Percentiles rank a stretch among this genome's conserved stretches.
phyloP scores from a whole-genome alignment of 2,329 filamentous ascomycete species.

The Penicillium sp. region DNA sequence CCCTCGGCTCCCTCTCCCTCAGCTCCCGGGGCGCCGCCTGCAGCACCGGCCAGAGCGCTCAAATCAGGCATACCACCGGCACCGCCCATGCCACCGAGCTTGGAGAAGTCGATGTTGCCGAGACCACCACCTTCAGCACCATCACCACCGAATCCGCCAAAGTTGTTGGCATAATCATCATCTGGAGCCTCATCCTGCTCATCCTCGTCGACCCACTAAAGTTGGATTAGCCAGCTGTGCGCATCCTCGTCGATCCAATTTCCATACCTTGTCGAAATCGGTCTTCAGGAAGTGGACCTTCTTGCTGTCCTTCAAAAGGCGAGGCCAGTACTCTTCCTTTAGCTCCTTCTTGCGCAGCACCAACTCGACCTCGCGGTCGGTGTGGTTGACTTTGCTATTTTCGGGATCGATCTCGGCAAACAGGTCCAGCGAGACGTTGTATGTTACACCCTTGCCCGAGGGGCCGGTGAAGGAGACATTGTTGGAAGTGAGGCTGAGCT shows the following conservation, averaged over 20 bases:
- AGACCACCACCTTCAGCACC: conserved; percentile 56
- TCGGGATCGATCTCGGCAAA: conserved; percentile 83
- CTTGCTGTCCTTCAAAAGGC: conserved; percentile 81
- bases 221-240: conserved; percentile 10
- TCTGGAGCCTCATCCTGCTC: conserved; percentile 88
- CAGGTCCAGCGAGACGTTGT: conserved; percentile 80
- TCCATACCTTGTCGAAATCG: conserved; percentile 84
- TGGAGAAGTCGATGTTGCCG: conserved; percentile 88
- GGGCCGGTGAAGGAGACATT: conserved; percentile 74
- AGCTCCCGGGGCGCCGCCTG: conserved; percentile 29
- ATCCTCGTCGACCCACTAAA: conserved; percentile 88
- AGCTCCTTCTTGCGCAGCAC: conserved; percentile 96
- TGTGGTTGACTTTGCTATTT: conserved; percentile 82
- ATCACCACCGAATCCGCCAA: conserved; percentile 46
- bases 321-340: conserved; percentile 90
- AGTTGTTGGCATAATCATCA: conserved; percentile 58
- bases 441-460: conserved; percentile 80
- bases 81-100: conserved; percentile 62
- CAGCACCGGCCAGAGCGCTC: conserved; percentile 37
- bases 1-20: conserved; percentile 34
- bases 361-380: conserved; percentile 77
- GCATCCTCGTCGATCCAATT: not conserved
- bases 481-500: conserved; percentile 75
- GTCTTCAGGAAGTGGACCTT: conserved; percentile 97
- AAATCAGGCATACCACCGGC: conserved; percentile 24